Conservation (phyloP, 2,329 filamentous ascomycete genomes). For the Fonsecaea monophora region DNA sequence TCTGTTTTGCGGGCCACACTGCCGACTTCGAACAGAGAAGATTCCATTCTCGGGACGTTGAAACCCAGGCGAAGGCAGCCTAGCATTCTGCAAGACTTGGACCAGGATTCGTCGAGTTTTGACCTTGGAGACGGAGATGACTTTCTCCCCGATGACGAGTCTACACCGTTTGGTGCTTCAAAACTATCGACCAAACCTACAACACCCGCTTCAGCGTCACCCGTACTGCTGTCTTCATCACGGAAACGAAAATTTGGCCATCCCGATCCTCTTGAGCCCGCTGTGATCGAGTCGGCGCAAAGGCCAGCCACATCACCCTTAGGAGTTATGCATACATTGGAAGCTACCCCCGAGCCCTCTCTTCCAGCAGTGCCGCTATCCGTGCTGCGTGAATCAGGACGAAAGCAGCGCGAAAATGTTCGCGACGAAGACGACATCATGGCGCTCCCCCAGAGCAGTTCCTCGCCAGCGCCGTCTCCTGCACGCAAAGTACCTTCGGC, state of each 20-base stretch:
- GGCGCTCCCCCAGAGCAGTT: slow-evolving; percentile 35
- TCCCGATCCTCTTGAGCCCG: slow-evolving; percentile 18
- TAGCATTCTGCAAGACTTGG: slow-evolving; percentile 38
- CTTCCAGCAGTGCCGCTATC: slow-evolving; percentile 24
- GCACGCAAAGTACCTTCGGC: neutral
- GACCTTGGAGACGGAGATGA: slow-evolving; percentile 37
- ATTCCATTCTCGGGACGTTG: slow-evolving; percentile 36
- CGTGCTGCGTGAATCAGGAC: slow-evolving; percentile 26
- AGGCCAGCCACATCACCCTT: slow-evolving; percentile 5
- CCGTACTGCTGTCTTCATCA: slow-evolving; percentile 30
- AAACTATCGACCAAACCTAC: slow-evolving; percentile 6
- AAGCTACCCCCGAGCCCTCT: slow-evolving; percentile 20
- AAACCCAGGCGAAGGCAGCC: slow-evolving; percentile 39
- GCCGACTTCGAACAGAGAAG: slow-evolving; percentile 35
- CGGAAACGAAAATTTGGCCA: slow-evolving; percentile 38
- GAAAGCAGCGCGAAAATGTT: slow-evolving; percentile 21
- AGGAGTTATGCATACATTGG: neutral
- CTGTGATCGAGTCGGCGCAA: neutral
- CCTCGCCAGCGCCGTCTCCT: slow-evolving; percentile 28
- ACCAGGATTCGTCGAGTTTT: slow-evolving; percentile 36
- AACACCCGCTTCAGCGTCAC: slow-evolving; percentile 22
- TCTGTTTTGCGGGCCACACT: slow-evolving; percentile 16
- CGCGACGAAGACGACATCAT: slow-evolving; percentile 34
- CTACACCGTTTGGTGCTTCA: slow-evolving; percentile 30
- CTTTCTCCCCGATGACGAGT: slow-evolving; percentile 39